Base-by-base conservation (phyloP, 208 protist genomes). In the Trypanosoma vivax region DNA sequence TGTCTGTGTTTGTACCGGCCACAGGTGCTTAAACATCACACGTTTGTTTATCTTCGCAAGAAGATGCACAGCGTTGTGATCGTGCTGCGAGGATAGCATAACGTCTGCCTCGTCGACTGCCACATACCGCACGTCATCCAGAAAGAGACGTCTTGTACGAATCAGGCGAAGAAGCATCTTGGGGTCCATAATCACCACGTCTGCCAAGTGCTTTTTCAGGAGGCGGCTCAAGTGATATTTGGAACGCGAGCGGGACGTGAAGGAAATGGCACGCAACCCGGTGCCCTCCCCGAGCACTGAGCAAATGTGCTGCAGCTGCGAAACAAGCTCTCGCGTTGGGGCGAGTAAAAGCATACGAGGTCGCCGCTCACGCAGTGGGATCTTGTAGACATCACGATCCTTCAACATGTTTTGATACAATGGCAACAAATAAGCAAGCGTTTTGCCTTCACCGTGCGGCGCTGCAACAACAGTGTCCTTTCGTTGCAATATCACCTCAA, bases 361-460 rank as follows among this genome's bases (percentile, higher is more conserved):
- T n/a, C 85, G 80, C 16, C 76, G 76, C 70, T 89, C 78, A 19
- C 85, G 75, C 50, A 90, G 65, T 5, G 86, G 79, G 31, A 93
- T 88, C 46, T 79, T 76, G 56, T 93, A 87, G 23, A 93, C 82
- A 55, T 90, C 82, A 3, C 82, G 57, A 61, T 92, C 85, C 64
- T 89, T 89, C 61, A 88, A 59, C 80, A 92, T 83, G 54, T 87
- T 88, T 54, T 89, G 76, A 56, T 83, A 92, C 14, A 95, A 54
- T 11, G 88, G 88, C 9, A 92, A 45, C 9, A 95, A 54, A 46
- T 76, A 95, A 9, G 82, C 65, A 19, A 92, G 61, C 1, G 88
- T 91, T 61, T 95, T 95, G 14, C 88, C 88, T 21, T 80, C 83
- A 24, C 88, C 88, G 45, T 88, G 82, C 47, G 84, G 88, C 5